Evolutionary conservation across 2,329 filamentous ascomycete genomes (phyloP), one percentile per base, ranked within the genome.

Genomic region (Fonsecaea multimorphosa): DNA sequence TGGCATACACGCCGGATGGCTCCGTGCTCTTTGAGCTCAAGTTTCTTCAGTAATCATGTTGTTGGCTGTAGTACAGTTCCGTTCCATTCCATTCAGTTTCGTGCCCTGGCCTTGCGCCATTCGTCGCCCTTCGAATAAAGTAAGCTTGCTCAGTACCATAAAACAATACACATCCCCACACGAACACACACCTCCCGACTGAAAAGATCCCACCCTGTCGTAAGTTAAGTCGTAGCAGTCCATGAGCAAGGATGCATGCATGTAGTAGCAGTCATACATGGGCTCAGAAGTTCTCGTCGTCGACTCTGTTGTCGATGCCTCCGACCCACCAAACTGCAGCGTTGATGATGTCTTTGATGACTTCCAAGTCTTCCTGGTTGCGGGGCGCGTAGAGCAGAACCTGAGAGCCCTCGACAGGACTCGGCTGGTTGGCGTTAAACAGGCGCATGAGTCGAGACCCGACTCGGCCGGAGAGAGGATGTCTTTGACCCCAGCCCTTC

Each of bases 401-500:
- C 9, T 58, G 57, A 1, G 62, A 57, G 3, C 49, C 58, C 7
- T 60, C 40, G 16, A 60, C 53, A 0, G 44, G 59, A 16, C 52
- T 53, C 2, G 53, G 24, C 31, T 56, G 62, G 11, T 27, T 38
- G 9, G 27, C 34, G 14, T 40, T 46, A 14, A 29, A 16, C 7
- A 66, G 27, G 29, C 60, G 51, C 12, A 57, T 46, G 22, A 67
- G 16, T 46, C 67, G 66, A 38, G 65, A 62, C 16, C 56, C 60
- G 6, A 65, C 51, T 4, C 67, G 64, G 22, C 58, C 66, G 4
- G 67, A 67, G 12, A 80, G 71, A 4, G 85, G 85, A 78, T 88
- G 86, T 22, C 85, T 73, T 79, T 96, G 88, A 0, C 90, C 93
- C 92, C 92, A 96, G 1, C 91, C 91, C 68, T 87, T 87, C 70